These are phyloP conservation scores for Saturnispora saitoi DNA, from an alignment of 805 yeast species.

Conservation along the genomic window DNA sequence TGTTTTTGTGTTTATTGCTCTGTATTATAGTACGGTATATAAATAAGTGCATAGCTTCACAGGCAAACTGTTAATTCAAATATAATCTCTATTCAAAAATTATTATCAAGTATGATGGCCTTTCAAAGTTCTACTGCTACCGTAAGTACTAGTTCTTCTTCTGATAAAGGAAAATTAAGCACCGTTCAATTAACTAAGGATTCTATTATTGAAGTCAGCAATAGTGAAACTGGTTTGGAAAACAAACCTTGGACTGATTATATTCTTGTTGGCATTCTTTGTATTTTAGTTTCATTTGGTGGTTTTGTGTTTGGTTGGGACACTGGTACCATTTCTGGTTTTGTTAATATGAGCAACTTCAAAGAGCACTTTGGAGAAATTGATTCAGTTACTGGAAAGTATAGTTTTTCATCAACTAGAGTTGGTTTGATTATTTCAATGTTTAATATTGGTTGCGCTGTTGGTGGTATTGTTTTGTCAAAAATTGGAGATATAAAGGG, in stretches of 20 bases:
- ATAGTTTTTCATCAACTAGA: conserved; percentile 39
- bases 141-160: too few relatives aligned
- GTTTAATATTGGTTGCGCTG: conserved; percentile 61
- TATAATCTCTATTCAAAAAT: too few relatives aligned
- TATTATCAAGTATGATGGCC: too few relatives aligned
- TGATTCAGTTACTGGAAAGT: conserved; percentile 28
- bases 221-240: too few relatives aligned
- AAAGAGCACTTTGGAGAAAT: conserved; percentile 41
- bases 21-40: too few relatives aligned
- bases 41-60: too few relatives aligned
- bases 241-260: neutral
- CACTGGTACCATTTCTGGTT: conserved; percentile 70
- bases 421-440: conserved; percentile 57
- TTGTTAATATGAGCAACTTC: conserved; percentile 53
- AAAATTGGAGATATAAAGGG: conserved; percentile 50
- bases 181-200: too few relatives aligned
- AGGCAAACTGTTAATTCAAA: too few relatives aligned
- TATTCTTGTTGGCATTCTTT: conserved; percentile 25
- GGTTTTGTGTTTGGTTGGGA: conserved; percentile 75
- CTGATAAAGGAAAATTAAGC: too few relatives aligned
- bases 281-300: conserved; percentile 60
- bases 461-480: conserved; percentile 54
- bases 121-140: too few relatives aligned
- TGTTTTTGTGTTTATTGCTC: too few relatives aligned
- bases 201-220: too few relatives aligned